phyloP scores from a whole-genome alignment of 495 filamentous ascomycete species.

The Haplographium delicatum region DNA sequence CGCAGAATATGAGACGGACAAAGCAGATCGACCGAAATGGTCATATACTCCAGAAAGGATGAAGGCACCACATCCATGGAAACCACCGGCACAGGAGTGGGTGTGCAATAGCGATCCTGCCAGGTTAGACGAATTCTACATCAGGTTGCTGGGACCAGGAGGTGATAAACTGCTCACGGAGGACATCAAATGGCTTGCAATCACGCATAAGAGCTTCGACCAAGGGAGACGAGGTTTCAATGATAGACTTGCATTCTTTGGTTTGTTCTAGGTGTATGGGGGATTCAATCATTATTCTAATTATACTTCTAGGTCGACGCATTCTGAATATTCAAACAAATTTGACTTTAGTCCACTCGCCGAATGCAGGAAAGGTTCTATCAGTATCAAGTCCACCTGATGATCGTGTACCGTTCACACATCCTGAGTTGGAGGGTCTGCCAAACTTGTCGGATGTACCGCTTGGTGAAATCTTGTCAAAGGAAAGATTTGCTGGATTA shows the following conservation, averaged over 20 bases:
- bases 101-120: constrained; percentile 68
- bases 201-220: constrained; percentile 99
- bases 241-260: constrained; percentile 83
- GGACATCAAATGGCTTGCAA: constrained; percentile 92
- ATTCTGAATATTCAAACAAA: constrained; percentile 76
- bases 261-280: too few species aligned
- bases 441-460: constrained; percentile 56
- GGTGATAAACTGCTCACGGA: constrained; percentile 72
- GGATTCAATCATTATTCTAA: too few species aligned
- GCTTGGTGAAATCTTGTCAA: constrained; percentile 50
- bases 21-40: constrained; percentile 65
- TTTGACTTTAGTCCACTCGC: constrained; percentile 58
- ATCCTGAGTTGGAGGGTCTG: constrained; percentile 67
- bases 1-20: constrained; percentile 29
- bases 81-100: constrained; percentile 45
- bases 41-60: constrained; percentile 71
- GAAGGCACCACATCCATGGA: constrained; percentile 64
- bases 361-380: constrained; percentile 24
- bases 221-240: constrained; percentile 92
- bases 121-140: constrained; percentile 69
- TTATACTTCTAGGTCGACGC: constrained; percentile 74
- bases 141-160: constrained; percentile 59
- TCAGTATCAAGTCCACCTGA: constrained; percentile 39
- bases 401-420: constrained; percentile 60
- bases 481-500: constrained; percentile 57